Percentiles rank a stretch among this genome's conserved stretches.
Evolutionary conservation across 2,329 filamentous ascomycete species (phyloP).

Genomic region (Colletotrichum cuscutae): DNA sequence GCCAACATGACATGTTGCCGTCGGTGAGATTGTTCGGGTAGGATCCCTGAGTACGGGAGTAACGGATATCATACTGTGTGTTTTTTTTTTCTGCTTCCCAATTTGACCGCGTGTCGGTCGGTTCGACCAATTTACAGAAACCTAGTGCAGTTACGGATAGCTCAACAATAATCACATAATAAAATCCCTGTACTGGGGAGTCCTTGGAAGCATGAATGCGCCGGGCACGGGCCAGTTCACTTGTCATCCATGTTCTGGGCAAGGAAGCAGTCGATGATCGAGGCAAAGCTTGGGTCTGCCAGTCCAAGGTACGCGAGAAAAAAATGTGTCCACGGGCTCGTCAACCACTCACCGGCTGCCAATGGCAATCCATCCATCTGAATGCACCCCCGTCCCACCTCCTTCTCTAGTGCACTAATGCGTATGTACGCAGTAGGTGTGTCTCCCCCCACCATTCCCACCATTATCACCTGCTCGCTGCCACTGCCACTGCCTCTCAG

Average conservation of each 20-base stretch:
- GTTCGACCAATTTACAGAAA: background rate
- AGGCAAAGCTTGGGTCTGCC: slow-evolving; percentile 17
- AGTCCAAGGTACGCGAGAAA: background rate
- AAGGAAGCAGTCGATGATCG: no score
- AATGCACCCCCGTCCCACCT: slow-evolving; percentile 5
- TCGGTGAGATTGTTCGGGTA: background rate
- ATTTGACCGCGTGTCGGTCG: slow-evolving; percentile 11
- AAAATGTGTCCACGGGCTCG: slow-evolving; percentile 12
- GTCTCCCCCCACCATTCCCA: slow-evolving; percentile 29
- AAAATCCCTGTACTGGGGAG: background rate
- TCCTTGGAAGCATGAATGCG: background rate
- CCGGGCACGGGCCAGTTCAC: slow-evolving; percentile 17
- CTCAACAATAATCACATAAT: background rate
- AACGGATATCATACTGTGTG: background rate
- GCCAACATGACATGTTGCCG: background rate
- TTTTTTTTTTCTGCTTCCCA: background rate
- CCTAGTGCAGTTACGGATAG: background rate
- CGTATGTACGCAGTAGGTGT: background rate
- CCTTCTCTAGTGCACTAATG: background rate
- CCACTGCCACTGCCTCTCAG: slow-evolving; percentile 1
- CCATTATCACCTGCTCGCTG: background rate
- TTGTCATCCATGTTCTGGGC: background rate
- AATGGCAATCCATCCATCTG: slow-evolving; percentile 17
- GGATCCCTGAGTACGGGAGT: background rate
- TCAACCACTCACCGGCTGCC: slow-evolving; percentile 20